Evolutionary conservation across 2,329 filamentous ascomycete species (phyloP).

Genomic region (Paraphaeosphaeria minitans): DNA sequence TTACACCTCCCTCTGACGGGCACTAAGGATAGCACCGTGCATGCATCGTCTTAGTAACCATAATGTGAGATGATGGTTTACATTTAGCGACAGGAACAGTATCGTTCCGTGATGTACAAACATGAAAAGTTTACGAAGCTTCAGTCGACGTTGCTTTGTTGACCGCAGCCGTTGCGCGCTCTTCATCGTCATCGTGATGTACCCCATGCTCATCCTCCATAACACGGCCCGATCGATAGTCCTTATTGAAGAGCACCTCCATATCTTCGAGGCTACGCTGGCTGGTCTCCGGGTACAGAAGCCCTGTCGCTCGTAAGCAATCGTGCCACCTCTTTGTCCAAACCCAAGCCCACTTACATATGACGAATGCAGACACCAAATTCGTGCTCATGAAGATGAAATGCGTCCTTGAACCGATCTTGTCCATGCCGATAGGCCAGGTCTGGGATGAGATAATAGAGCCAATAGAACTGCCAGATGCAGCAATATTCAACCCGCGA

Average conservation of each 20-base stretch:
- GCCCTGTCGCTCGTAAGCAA: constrained; percentile 12
- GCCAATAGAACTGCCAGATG: constrained; percentile 61
- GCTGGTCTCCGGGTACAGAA: constrained; percentile 64
- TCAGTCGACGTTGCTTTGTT: neutral
- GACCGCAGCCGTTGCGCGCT: constrained; percentile 7
- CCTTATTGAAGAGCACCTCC: constrained; percentile 63
- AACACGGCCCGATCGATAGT: constrained; percentile 31
- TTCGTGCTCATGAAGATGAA: constrained; percentile 64
- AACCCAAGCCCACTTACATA: constrained; percentile 14
- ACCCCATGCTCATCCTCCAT: constrained; percentile 23
- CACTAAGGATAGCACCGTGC: too few relatives aligned
- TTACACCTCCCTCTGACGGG: too few relatives aligned
- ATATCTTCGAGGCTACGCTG: constrained; percentile 65
- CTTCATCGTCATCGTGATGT: constrained; percentile 20
- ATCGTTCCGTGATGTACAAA: too few relatives aligned
- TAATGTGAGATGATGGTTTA: neutral
- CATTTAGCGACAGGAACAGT: neutral
- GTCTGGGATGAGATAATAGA: constrained; percentile 60
- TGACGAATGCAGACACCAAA: constrained; percentile 44
- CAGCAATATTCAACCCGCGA: constrained; percentile 61
- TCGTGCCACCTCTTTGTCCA: neutral
- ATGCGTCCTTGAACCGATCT: constrained; percentile 59
- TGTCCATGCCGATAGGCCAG: constrained; percentile 61
- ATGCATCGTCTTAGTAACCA: neutral
- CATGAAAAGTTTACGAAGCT: neutral